Percentiles rank a stretch among this genome's conserved stretches.
Conservation (phyloP, 2,329 filamentous ascomycete genomes). For the Dryadomyces quercivorus region DNA sequence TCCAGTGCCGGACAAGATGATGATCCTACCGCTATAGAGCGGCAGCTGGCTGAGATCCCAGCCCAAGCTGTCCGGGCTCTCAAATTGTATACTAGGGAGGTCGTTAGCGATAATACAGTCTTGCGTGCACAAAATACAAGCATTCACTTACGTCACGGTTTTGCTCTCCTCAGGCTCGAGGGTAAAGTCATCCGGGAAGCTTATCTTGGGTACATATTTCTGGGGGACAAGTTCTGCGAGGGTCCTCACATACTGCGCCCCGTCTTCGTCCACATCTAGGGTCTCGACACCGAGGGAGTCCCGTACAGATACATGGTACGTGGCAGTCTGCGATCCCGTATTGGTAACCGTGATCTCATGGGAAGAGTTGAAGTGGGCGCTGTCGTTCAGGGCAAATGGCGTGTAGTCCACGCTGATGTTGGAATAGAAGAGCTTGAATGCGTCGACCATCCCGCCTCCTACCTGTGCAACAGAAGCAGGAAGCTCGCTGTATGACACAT, state of each 20-base stretch:
- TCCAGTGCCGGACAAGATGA: conserved; percentile 19
- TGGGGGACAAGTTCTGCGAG: no score
- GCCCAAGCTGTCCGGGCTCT: background rate
- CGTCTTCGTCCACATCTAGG: no score
- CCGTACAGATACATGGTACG: background rate
- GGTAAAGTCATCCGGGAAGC: conserved; percentile 6
- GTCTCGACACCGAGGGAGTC: conserved; percentile 4
- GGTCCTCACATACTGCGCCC: no score
- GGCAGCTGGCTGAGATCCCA: background rate
- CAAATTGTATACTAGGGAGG: background rate
- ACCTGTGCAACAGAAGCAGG: conserved; percentile 17
- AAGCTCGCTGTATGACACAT: conserved; percentile 12
- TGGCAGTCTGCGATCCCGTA: conserved; percentile 16
- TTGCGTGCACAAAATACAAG: no score
- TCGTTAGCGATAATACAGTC: background rate
- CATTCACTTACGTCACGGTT: conserved; percentile 8
- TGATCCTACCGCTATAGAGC: conserved; percentile 23
- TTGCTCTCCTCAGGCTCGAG: conserved; percentile 15
- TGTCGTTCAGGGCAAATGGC: conserved; percentile 26
- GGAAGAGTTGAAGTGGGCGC: conserved; percentile 22
- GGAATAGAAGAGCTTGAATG: conserved; percentile 26
- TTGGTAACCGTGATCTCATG: conserved; percentile 23
- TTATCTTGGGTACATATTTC: no score
- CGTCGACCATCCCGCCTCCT: conserved; percentile 28
- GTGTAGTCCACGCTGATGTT: conserved; percentile 25